These are phyloP conservation scores for Penicillium digitatum DNA, from an alignment of 2,329 filamentous ascomycete species.

Conservation along the genomic window DNA sequence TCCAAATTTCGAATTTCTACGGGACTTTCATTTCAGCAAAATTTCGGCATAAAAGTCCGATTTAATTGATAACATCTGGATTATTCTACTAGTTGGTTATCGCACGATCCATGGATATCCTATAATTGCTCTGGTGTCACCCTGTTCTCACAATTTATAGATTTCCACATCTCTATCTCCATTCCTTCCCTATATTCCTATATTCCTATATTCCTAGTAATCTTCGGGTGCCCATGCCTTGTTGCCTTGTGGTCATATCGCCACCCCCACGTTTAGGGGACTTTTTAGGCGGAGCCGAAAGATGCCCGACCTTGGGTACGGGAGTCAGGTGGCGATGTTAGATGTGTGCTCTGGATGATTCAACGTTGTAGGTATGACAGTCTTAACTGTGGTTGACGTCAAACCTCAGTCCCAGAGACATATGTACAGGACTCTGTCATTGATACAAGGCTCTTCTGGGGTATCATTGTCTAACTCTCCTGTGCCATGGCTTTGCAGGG, in stretches of 20 bases:
- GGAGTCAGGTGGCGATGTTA: neutral
- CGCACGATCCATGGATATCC: neutral
- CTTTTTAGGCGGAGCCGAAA: neutral
- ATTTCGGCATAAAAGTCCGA: neutral
- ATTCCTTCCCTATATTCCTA: neutral
- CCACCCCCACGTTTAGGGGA: constrained; percentile 1
- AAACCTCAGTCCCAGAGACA: neutral
- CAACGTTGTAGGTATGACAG: neutral
- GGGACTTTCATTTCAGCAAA: neutral
- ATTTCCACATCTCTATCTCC: neutral
- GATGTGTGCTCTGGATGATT: neutral
- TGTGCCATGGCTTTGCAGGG: neutral
- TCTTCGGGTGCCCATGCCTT: neutral
- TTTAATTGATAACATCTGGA: neutral
- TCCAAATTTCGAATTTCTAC: neutral
- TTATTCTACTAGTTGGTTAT: neutral
- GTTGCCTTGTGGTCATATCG: neutral
- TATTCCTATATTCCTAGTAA: neutral
- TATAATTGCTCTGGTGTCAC: neutral
- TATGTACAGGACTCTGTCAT: neutral
- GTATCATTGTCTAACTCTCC: neutral
- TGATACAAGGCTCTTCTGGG: neutral
- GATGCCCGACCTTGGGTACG: neutral
- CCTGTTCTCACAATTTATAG: neutral
- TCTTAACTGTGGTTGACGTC: neutral